These are phyloP conservation scores for Aspergillus tubingensis DNA, from an alignment of 2,329 filamentous ascomycete genomes.

Conservation along the genomic window DNA sequence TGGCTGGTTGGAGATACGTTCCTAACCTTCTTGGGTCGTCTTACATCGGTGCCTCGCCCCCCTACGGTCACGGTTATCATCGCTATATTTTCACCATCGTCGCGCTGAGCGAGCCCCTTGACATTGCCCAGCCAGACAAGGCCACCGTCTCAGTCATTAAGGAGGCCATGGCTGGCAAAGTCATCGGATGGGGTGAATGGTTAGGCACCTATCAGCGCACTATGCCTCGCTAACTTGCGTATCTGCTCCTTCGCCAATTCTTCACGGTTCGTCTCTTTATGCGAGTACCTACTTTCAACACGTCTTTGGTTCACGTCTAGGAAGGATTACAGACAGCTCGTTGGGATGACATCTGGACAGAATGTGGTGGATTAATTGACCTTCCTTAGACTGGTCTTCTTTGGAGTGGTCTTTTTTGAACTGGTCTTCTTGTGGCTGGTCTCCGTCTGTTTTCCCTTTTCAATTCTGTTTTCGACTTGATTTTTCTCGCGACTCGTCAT, in stretches of 20 bases:
- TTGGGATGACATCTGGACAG: no score
- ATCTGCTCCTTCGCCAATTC: neutral
- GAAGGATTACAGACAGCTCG: no score
- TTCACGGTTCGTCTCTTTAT: neutral
- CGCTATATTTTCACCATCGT: conserved; percentile 37
- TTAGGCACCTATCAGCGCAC: conserved; percentile 31
- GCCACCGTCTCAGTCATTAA: conserved; percentile 31
- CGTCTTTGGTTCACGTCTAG: no score
- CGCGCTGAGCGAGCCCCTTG: conserved; percentile 28
- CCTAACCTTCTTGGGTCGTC: conserved; percentile 26
- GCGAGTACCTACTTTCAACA: no score
- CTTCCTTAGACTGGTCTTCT: no score
- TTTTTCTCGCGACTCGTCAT: neutral
- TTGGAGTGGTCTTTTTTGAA: no score
- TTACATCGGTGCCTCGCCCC: conserved; percentile 31
- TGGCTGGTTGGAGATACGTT: conserved; percentile 31
- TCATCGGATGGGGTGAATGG: conserved; percentile 38
- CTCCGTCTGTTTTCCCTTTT: neutral
- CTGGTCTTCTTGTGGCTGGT: no score
- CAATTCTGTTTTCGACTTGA: neutral
- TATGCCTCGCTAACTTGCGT: conserved; percentile 18
- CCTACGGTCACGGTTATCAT: conserved; percentile 35
- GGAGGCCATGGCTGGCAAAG: conserved; percentile 29
- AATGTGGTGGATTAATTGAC: no score
- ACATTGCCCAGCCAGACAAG: conserved; percentile 23